These are phyloP conservation scores for Raphanus sativus DNA, from an alignment of 345 rosid genomes.

Conservation along the genomic window DNA sequence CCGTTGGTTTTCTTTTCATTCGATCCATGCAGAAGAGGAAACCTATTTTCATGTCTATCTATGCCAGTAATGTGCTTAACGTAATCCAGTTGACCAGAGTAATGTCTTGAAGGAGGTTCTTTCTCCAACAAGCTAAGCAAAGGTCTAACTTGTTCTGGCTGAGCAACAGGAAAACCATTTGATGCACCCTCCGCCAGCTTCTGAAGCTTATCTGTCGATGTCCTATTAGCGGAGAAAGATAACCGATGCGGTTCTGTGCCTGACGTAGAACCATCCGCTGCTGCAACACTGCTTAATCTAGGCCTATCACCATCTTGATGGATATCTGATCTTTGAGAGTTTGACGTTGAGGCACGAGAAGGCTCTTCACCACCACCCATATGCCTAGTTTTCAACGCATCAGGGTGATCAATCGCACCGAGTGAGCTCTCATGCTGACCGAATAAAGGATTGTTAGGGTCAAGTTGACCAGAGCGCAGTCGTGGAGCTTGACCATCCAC, in stretches of 20 bases:
- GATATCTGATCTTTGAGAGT: slow-evolving; percentile 70
- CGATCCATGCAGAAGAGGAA: background rate
- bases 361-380: slow-evolving; percentile 69
- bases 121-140: background rate
- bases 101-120: slow-evolving; percentile 2
- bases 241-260: background rate
- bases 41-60: background rate
- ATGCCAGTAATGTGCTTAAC: background rate
- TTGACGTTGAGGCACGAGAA: slow-evolving; percentile 71
- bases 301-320: slow-evolving; percentile 60
- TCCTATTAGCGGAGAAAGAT: background rate
- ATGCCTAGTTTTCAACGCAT: slow-evolving; percentile 58
- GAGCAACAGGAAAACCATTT: background rate
- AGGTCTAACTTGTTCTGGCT: background rate
- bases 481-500: slow-evolving; percentile 65
- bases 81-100: background rate
- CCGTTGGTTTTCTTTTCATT: background rate
- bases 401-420: slow-evolving; percentile 61
- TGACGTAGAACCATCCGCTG: slow-evolving; percentile 27
- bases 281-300: slow-evolving; percentile 56
- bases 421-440: slow-evolving; percentile 55
- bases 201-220: background rate
- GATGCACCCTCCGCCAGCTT: background rate
- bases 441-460: slow-evolving; percentile 60
- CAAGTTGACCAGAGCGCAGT: slow-evolving; percentile 78